Conservation (phyloP, 805 yeast species). For the Candida sakaeoensis region DNA sequence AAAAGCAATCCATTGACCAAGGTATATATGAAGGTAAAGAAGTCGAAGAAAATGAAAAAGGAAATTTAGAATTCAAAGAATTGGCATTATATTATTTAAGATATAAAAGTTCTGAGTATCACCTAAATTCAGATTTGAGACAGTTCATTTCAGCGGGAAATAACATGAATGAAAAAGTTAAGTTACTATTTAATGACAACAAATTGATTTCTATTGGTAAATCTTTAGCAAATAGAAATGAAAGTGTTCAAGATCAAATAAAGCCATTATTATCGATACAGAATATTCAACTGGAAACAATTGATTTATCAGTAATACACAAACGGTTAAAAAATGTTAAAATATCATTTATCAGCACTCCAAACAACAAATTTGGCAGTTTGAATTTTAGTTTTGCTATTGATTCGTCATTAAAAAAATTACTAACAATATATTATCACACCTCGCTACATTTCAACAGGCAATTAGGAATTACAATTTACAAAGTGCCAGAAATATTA, state of each 20-base stretch:
- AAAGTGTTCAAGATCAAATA: not conserved
- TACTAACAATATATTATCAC: constrained; percentile 4
- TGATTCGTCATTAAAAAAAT: constrained; percentile 3
- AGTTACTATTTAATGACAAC: not conserved
- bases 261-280: not conserved
- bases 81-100: not conserved
- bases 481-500: not conserved
- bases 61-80: not conserved
- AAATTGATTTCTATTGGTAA: not conserved
- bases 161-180: not conserved
- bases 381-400: not conserved
- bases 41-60: no score
- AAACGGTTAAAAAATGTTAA: not conserved
- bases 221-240: not conserved
- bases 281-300: no score
- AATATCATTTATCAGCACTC: not conserved
- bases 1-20: no score
- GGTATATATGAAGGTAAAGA: no score
- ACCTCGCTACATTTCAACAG: constrained; percentile 2
- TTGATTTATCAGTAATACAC: not conserved
- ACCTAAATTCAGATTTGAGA: not conserved
- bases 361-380: no score
- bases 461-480: not conserved
- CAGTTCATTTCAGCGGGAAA: not conserved
- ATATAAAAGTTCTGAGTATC: not conserved